Base-by-base conservation (phyloP, 148 eudicot genomes). In the Amaranthus palmeri region DNA sequence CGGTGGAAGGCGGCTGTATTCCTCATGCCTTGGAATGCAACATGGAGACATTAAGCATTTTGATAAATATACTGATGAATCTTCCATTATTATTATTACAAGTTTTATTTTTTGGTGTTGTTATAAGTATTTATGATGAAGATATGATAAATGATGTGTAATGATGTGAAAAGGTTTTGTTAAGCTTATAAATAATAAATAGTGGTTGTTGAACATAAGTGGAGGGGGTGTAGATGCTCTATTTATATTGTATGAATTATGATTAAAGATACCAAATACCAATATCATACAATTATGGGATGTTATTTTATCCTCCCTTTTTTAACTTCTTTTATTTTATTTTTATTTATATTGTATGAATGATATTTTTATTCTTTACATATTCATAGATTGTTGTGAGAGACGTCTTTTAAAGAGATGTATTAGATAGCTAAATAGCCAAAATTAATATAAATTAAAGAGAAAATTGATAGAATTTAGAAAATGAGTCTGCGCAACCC, bases 11-110 rank as follows among this genome's bases (percentile, higher is more conserved):
- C 91, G 83, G 0, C 87, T 65, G 78, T 87, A 88, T 3, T 84
- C 85, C 42, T 88, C 89, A 48, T 82, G 88, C n/a, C 79, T 86
- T 7, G 87, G 83, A 40, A 85, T 70, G 69, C 88, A 85, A 12
- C 93, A 88, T 12, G 93, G 91, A 4, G 96, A 88, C 87, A 81
- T 84, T 5, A 80, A 68, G 54, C 91, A 91, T 13, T 85, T 84
- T 75, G 83, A 65, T 57, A 88, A 72, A 79, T 84, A 85, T 3
- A 85, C 68, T 6, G 81, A 55, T 46, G 82, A 79, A 48, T 78
- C 69, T 43, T 49, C 74, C 77, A 78, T 73, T 62, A 5, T 8
- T 62, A 5, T 8, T 57, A 18, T 57, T 18, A 0, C 5, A 12
- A 42, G 36, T 54, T 3, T 5, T 49, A 11, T 5, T 2, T 42